Evolutionary conservation across 495 filamentous ascomycete species (phyloP).

Genomic region (Xylaria telfairii): DNA sequence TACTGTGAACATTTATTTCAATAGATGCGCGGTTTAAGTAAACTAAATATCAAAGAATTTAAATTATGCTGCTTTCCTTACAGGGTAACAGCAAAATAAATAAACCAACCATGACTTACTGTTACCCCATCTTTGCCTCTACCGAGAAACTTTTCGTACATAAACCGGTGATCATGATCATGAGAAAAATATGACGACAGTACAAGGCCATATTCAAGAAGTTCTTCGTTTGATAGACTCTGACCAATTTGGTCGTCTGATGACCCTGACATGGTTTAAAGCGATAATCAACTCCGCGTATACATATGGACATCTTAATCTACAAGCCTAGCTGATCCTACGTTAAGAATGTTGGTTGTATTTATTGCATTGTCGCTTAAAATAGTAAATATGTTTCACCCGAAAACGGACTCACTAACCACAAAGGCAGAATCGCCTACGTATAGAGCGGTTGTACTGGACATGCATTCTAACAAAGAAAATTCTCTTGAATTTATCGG

Average conservation of each 20-base stretch:
- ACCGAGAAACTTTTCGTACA: background rate
- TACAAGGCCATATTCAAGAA: background rate
- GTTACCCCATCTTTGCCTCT: background rate
- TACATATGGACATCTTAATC: background rate
- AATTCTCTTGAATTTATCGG: background rate
- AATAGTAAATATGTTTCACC: background rate
- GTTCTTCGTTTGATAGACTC: background rate
- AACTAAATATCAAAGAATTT: background rate
- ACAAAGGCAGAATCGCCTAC: background rate
- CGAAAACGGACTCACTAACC: background rate
- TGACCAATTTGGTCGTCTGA: background rate
- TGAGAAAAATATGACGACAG: background rate
- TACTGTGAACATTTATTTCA: background rate
- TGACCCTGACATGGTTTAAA: background rate
- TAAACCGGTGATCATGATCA: background rate
- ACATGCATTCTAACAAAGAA: background rate
- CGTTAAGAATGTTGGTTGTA: background rate
- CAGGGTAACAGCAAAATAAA: background rate
- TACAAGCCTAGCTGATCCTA: background rate
- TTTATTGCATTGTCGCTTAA: background rate
- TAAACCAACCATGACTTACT: background rate
- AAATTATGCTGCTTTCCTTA: background rate
- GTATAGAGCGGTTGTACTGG: background rate
- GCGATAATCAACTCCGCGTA: background rate
- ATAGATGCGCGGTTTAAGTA: background rate